Evolutionary conservation across 139 green algal species (phyloP), one percentile per base, ranked within the genome.

Genomic region (Yamagishiella unicocca): DNA sequence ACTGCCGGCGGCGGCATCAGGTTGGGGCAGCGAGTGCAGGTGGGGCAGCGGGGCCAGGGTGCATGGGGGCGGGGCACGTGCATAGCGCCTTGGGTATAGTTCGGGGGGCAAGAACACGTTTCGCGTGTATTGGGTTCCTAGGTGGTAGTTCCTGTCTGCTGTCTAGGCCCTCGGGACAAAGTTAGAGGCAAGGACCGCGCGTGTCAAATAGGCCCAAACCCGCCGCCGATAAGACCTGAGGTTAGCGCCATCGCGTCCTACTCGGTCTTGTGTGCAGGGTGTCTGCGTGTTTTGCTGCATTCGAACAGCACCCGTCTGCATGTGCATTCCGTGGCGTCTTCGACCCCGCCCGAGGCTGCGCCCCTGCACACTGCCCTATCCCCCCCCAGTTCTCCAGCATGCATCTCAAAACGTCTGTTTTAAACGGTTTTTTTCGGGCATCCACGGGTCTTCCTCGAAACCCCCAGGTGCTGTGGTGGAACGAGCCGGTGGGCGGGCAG

Each of bases 391-490:
- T 8, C 14, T 35, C 9, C 14, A n/a, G n/a, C n/a, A n/a, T n/a
- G n/a, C n/a, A n/a, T n/a, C n/a, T n/a, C n/a, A n/a, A n/a, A n/a
- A n/a, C n/a, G n/a, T n/a, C n/a, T n/a, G n/a, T n/a, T n/a, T n/a
- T n/a, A n/a, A n/a, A n/a, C n/a, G n/a, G n/a, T n/a, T n/a, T n/a
- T n/a, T n/a, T n/a, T n/a, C n/a, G n/a, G n/a, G n/a, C n/a, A n/a
- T n/a, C n/a, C n/a, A n/a, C n/a, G n/a, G n/a, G n/a, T n/a, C n/a
- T n/a, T n/a, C n/a, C n/a, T n/a, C n/a, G n/a, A n/a, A n/a, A n/a
- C n/a, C n/a, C n/a, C n/a, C 77, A 84, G 77, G 54, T 84, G n/a
- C 29, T 84, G 2, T 84, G 77, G 77, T 84, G 77, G 77, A 73
- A 73, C 58, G 38, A 74, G 22, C 27, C 33, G 27, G 9, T 29